phyloP scores from a whole-genome alignment of 495 filamentous ascomycete species.

The Talaromyces liani region DNA sequence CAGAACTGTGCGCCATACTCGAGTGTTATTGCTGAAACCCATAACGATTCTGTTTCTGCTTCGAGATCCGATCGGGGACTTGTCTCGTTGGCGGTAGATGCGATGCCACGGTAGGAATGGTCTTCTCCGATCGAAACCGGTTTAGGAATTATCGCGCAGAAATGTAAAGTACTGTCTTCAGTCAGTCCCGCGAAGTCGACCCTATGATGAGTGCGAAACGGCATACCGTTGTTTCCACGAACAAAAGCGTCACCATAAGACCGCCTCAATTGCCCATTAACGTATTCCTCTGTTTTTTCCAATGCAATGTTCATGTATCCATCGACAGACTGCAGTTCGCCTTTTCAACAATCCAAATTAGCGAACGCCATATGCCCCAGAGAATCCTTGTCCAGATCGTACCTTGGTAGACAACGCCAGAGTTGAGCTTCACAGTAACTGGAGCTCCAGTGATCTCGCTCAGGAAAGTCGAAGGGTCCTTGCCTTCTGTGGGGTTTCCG shows the following conservation, averaged over 20 bases:
- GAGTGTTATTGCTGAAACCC: not conserved
- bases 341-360: slow-evolving; percentile 34
- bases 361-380: not conserved
- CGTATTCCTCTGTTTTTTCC: slow-evolving; percentile 87
- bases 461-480: slow-evolving; percentile 85
- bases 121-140: not conserved
- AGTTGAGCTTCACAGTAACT: slow-evolving; percentile 93
- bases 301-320: slow-evolving; percentile 99
- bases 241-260: slow-evolving; percentile 95
- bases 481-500: slow-evolving; percentile 57
- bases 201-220: not conserved
- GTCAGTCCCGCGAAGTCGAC: not conserved
- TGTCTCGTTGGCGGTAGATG: not conserved
- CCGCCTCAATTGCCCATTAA: slow-evolving; percentile 70
- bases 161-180: slow-evolving; percentile 30
- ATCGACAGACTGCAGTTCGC: slow-evolving; percentile 91
- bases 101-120: not conserved
- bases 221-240: slow-evolving; percentile 84
- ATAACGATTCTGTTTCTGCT: not conserved
- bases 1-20: not conserved
- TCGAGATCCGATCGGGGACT: not conserved
- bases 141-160: slow-evolving; percentile 21
- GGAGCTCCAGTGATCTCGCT: slow-evolving; percentile 85
- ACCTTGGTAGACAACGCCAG: slow-evolving; percentile 95
- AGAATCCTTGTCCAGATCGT: not conserved